Evolutionary conservation across 2,329 filamentous ascomycete genomes (phyloP).

Genomic region (Alternaria novae-zelandiae): DNA sequence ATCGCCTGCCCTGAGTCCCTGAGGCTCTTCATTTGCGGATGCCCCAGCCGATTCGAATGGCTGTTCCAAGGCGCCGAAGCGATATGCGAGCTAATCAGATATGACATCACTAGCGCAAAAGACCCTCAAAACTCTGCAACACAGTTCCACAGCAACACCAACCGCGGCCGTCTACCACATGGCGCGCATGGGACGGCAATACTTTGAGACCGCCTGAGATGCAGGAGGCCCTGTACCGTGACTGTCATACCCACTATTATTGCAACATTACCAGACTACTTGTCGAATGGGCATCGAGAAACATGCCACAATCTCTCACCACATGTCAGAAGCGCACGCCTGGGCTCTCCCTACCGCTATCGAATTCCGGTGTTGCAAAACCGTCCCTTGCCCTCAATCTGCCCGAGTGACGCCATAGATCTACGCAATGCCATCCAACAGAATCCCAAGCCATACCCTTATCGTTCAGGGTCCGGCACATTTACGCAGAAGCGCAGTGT

Average conservation of each 20-base stretch:
- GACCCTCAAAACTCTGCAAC: slow-evolving; percentile 25
- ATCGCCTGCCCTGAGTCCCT: slow-evolving; percentile 3
- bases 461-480: slow-evolving; percentile 19
- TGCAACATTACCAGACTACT: slow-evolving; percentile 21
- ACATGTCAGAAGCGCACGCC: slow-evolving; percentile 17
- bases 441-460: slow-evolving; percentile 23
- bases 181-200: slow-evolving; percentile 25
- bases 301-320: slow-evolving; percentile 25
- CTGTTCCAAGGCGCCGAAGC: slow-evolving; percentile 15
- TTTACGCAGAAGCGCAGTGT: slow-evolving; percentile 19
- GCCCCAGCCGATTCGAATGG: slow-evolving; percentile 1
- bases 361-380: slow-evolving; percentile 2
- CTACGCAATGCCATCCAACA: slow-evolving; percentile 18
- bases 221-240: slow-evolving; percentile 14
- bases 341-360: slow-evolving; percentile 9
- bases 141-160: slow-evolving; percentile 29
- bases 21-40: slow-evolving; percentile 18
- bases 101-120: slow-evolving; percentile 36
- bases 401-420: slow-evolving; percentile 28
- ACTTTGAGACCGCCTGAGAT: slow-evolving; percentile 16
- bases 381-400: slow-evolving; percentile 11
- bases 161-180: slow-evolving; percentile 39
- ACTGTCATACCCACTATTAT: slow-evolving; percentile 28
- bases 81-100: slow-evolving; percentile 23
- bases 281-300: slow-evolving; percentile 31